Evolutionary conservation across 2,329 filamentous ascomycete species (phyloP).

Genomic region (Microcyclospora pomicola): DNA sequence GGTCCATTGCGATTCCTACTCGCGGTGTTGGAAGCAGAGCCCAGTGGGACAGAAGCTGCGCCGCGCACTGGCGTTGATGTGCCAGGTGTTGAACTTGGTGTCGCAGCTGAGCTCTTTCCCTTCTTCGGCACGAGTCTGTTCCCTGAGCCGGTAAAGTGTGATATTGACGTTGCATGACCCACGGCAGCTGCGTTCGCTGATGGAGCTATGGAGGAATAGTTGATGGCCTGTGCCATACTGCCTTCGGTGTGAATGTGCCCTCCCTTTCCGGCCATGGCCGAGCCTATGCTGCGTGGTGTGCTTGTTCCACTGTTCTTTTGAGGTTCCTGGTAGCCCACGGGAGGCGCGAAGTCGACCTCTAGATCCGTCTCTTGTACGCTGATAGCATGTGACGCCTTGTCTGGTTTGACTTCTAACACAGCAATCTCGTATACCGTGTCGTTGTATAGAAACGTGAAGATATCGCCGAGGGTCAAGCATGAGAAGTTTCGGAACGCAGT

Average conservation of each 20-base stretch:
- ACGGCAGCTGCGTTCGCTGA: conserved; percentile 51
- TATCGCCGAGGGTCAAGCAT: conserved; percentile 79
- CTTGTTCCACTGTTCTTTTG: conserved; percentile 68
- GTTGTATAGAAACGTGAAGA: conserved; percentile 96
- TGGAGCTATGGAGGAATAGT: conserved; percentile 82
- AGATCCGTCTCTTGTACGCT: conserved; percentile 95
- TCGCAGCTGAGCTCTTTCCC: conserved; percentile 49
- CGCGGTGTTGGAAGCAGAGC: conserved; percentile 25
- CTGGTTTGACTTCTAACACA: conserved; percentile 84
- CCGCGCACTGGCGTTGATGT: conserved; percentile 44
- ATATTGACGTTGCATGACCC: conserved; percentile 50
- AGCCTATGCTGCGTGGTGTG: conserved; percentile 55
- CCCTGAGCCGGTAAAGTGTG: conserved; percentile 67
- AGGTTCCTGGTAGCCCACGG: conserved; percentile 87
- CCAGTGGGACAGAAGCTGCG: conserved; percentile 30
- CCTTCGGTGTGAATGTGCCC: conserved; percentile 72
- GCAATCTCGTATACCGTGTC: conserved; percentile 87
- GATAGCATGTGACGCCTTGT: conserved; percentile 68
- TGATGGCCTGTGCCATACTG: conserved; percentile 95
- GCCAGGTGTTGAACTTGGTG: conserved; percentile 31
- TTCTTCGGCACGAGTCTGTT: conserved; percentile 77
- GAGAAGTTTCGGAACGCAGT: conserved; percentile 94
- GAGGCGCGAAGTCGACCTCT: conserved; percentile 87
- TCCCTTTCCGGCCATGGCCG: conserved; percentile 43
- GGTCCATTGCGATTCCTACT: conserved; percentile 57